Evolutionary conservation across 1,284 basidiomycete species (phyloP).

Genomic region (Butyriboletus appendiculatus): DNA sequence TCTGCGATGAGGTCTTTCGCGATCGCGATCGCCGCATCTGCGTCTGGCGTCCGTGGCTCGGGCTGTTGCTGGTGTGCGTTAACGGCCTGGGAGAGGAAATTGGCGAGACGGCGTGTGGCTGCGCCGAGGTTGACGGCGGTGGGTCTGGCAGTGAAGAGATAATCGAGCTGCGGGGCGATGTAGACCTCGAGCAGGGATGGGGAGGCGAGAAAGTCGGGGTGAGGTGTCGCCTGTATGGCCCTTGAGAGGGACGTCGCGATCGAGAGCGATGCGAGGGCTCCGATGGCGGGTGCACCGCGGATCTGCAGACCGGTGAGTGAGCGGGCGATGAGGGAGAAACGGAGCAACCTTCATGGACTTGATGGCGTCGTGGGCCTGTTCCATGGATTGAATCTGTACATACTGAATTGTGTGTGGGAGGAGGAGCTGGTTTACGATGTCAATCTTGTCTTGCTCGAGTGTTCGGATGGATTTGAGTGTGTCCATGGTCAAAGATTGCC

Average conservation of each 20-base stretch:
- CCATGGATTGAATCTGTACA: conserved; percentile 67
- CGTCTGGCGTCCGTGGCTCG: conserved; percentile 11
- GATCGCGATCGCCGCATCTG: conserved; percentile 48
- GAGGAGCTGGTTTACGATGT: conserved; percentile 86
- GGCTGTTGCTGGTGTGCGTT: conserved; percentile 14
- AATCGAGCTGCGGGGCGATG: conserved; percentile 61
- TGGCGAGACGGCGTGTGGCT: conserved; percentile 72
- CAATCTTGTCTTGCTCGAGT: conserved; percentile 58
- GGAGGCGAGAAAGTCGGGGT: conserved; percentile 52
- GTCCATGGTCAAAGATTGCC: conserved; percentile 22
- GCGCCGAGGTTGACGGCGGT: conserved; percentile 92
- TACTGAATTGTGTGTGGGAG: conserved; percentile 81
- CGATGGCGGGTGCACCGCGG: conserved; percentile 93
- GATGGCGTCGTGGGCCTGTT: conserved; percentile 88
- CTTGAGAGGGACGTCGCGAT: conserved; percentile 63
- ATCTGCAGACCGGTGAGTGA: conserved; percentile 49
- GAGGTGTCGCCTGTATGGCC: conserved; percentile 44
- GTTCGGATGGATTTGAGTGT: conserved; percentile 63
- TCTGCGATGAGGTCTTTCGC: conserved; percentile 63
- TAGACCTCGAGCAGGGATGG: conserved; percentile 50
- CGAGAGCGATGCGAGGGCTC: conserved; percentile 82
- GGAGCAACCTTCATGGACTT: conserved; percentile 82
- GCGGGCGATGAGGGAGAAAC: not conserved
- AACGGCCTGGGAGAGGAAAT: conserved; percentile 38
- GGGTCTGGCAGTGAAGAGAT: conserved; percentile 84